Evolutionary conservation across 1,284 basidiomycete species (phyloP).

Genomic region (Mycosarcoma mackinlayi): DNA sequence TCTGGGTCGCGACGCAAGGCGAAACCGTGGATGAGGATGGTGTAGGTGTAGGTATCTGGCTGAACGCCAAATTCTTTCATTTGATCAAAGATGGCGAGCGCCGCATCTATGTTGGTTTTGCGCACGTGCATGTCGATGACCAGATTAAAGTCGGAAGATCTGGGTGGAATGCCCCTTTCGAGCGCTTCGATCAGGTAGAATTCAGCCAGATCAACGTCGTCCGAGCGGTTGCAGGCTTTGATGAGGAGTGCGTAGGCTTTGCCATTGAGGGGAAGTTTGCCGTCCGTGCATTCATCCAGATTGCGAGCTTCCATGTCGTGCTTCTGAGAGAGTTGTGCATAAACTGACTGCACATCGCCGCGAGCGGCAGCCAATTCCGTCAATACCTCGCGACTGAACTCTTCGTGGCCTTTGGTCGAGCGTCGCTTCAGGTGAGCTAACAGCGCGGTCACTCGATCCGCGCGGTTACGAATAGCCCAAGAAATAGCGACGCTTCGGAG

Average conservation of each 20-base stretch:
- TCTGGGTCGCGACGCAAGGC: constrained; percentile 76
- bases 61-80: constrained; percentile 73
- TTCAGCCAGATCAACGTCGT: constrained; percentile 41
- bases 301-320: constrained; percentile 31
- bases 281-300: background rate
- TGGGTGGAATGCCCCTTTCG: constrained; percentile 17
- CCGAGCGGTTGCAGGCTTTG: constrained; percentile 24
- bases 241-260: constrained; percentile 25
- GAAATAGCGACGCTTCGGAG: constrained; percentile 13
- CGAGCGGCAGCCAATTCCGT: constrained; percentile 24
- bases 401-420: background rate
- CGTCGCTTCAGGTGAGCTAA: constrained; percentile 13
- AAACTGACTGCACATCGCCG: constrained; percentile 32
- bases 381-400: constrained; percentile 2
- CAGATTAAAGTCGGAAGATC: constrained; percentile 29
- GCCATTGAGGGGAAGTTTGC: constrained; percentile 19
- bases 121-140: constrained; percentile 42
- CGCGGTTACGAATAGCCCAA: constrained; percentile 35
- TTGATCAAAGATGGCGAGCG: constrained; percentile 75
- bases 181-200: constrained; percentile 21
- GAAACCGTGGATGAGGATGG: constrained; percentile 77
- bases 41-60: constrained; percentile 73
- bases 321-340: constrained; percentile 11
- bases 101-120: constrained; percentile 64
- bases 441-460: constrained; percentile 7